phyloP scores from a whole-genome alignment of 1,284 basidiomycete species.

The Leccinum angustisporum region DNA sequence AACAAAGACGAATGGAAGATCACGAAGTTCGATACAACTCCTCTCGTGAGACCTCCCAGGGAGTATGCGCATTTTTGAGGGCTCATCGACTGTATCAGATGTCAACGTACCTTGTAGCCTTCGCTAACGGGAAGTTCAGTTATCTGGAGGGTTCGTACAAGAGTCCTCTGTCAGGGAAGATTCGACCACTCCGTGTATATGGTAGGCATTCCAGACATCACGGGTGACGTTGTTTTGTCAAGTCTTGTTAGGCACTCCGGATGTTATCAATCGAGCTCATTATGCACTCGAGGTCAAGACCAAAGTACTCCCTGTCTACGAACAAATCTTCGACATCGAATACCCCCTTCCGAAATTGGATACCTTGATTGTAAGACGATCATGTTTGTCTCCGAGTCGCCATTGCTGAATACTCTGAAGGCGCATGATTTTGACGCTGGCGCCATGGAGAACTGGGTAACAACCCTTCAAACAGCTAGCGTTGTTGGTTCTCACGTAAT shows the following conservation, averaged over 20 bases:
- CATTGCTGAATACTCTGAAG: conserved; percentile 31
- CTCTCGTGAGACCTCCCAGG: conserved; percentile 39
- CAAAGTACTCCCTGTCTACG: conserved; percentile 88
- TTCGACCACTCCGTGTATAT: conserved; percentile 84
- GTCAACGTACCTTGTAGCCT: conserved; percentile 92
- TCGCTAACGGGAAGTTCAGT: conserved; percentile 83
- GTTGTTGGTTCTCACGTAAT: neutral
- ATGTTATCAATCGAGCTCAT: conserved; percentile 80
- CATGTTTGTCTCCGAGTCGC: neutral
- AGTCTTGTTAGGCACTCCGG: conserved; percentile 67
- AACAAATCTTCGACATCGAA: conserved; percentile 87
- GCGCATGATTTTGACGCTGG: conserved; percentile 88
- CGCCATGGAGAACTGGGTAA: conserved; percentile 93
- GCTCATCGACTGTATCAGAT: conserved; percentile 43
- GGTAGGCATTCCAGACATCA: conserved; percentile 40
- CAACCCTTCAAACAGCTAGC: neutral
- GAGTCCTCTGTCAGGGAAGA: conserved; percentile 81
- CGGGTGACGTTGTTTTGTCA: neutral
- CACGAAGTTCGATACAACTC: conserved; percentile 76
- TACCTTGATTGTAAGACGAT: conserved; percentile 66
- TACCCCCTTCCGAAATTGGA: conserved; percentile 94
- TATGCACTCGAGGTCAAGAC: conserved; percentile 90
- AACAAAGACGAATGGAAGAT: conserved; percentile 71
- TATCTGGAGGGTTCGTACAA: conserved; percentile 76
- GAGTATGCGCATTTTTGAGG: neutral